Conservation (phyloP, 1,284 basidiomycete genomes). For the Sporisorium sorghi region DNA sequence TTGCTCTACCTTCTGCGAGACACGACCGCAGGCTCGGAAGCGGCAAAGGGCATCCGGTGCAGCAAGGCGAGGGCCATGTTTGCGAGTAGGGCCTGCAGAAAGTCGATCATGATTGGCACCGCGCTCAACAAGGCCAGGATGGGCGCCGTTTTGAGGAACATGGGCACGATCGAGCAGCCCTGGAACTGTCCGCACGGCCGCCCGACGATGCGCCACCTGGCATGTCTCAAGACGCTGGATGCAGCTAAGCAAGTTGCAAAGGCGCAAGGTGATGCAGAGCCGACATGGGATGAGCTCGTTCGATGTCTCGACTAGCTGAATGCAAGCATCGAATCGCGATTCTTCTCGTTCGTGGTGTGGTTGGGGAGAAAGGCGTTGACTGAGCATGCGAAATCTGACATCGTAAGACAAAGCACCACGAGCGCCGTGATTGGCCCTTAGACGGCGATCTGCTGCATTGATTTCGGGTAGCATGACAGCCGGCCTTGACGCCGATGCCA, state of each 20-base stretch:
- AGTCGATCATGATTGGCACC: constrained; percentile 95
- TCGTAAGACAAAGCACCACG: too few relatives aligned
- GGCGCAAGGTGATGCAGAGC: constrained; percentile 7
- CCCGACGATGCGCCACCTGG: constrained; percentile 84
- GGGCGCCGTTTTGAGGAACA: constrained; percentile 83
- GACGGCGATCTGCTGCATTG: too few relatives aligned
- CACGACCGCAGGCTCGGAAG: constrained; percentile 73
- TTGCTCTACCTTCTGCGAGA: constrained; percentile 86
- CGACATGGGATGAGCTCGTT: constrained; percentile 23
- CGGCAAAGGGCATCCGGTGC: constrained; percentile 81
- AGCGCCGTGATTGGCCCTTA: too few relatives aligned
- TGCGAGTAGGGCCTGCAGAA: constrained; percentile 92
- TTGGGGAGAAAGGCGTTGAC: too few relatives aligned
- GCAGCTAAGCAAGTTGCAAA: not conserved
- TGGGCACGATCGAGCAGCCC: constrained; percentile 95
- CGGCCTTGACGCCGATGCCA: not conserved
- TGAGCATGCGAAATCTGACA: too few relatives aligned
- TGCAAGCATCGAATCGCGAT: too few relatives aligned
- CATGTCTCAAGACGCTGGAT: constrained; percentile 36
- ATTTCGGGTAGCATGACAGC: too few relatives aligned
- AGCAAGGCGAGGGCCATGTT: constrained; percentile 96
- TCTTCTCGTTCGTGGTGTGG: too few relatives aligned
- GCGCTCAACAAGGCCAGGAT: constrained; percentile 82
- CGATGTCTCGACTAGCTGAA: constrained; percentile 15
- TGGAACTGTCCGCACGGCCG: constrained; percentile 97